Base-by-base conservation (phyloP, 306 rosid species). In the Castanea crenata region DNA sequence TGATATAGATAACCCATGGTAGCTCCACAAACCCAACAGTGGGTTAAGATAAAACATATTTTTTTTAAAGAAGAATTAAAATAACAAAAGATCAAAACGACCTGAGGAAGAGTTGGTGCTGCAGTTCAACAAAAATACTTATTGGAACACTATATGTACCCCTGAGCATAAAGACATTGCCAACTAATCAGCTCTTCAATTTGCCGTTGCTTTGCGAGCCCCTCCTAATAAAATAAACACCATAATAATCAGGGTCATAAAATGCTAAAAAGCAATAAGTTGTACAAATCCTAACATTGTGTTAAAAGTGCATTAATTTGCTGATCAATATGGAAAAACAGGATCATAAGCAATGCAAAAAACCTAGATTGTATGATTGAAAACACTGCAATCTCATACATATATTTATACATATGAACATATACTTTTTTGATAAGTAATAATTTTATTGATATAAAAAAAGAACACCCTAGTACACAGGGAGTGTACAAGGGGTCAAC, bases 41-140 rank as follows among this genome's bases (percentile, higher is more conserved):
- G 70, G 83, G 89, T 80, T 77, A 76, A 79, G 74, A 56, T 19
- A 81, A 59, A 23, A 69, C 25, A 76, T 49, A 29, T 52, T 20
- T 74, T 74, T 77, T 77, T 76, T 3, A 35, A 7, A 44, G 69
- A 49, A 80, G 6, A 1, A 11, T 55, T 46, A 69, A 54, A 75
- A 31, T 9, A 52, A 57, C 19, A 16, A 71, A 41, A 55, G 70
- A 72, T 65, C 85, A 73, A 76, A 83, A 65, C 25, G 78, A 84
- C 92, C 85, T 71, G 82, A 81, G 69, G 82, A 75, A 86, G 69
- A 77, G 85, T 82, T 80, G 91, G 77, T 79, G 86, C 77, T 78
- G 87, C 91, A 83, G 83, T 83, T 75, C 54, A 63, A 73, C 73
- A 68, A 76, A 77, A 79, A 82, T 41, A 81, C 78, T 89, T 88